phyloP scores from a whole-genome alignment of 108 stramenopile genomes.

The Nitzschia inconspicua region DNA sequence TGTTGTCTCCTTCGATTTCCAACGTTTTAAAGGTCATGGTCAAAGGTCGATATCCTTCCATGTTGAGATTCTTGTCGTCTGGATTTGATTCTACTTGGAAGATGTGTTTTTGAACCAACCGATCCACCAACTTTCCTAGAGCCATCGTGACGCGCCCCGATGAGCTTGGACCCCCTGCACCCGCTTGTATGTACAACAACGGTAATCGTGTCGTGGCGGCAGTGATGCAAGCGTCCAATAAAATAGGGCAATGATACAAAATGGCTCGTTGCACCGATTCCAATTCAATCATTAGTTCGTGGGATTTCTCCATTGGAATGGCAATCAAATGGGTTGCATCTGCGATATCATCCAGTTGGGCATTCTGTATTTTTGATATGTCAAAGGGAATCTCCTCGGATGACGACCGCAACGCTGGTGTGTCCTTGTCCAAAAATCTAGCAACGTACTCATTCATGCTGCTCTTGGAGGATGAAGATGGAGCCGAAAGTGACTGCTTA shows the following conservation, averaged over 20 bases:
- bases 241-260: slow-evolving; percentile 72
- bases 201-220: slow-evolving; percentile 61
- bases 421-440: slow-evolving; percentile 10
- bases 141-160: slow-evolving; percentile 18
- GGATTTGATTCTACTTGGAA: slow-evolving; percentile 15
- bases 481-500: too few species aligned
- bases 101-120: slow-evolving; percentile 36
- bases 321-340: slow-evolving; percentile 65
- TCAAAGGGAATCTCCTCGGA: background rate
- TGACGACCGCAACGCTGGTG: background rate
- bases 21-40: slow-evolving; percentile 62
- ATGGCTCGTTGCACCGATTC: slow-evolving; percentile 75
- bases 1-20: slow-evolving; percentile 73
- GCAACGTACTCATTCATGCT: slow-evolving; percentile 22
- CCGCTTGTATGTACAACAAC: slow-evolving; percentile 59
- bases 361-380: background rate
- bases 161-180: background rate
- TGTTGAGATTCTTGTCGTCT: slow-evolving; percentile 20
- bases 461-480: too few species aligned
- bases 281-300: slow-evolving; percentile 68
- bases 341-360: background rate
- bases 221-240: slow-evolving; percentile 69
- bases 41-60: slow-evolving; percentile 45
- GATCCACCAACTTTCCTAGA: slow-evolving; percentile 40
- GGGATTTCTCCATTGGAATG: slow-evolving; percentile 67